phyloP scores from a whole-genome alignment of 805 yeast genomes.

The Candida coquimbonensis region DNA sequence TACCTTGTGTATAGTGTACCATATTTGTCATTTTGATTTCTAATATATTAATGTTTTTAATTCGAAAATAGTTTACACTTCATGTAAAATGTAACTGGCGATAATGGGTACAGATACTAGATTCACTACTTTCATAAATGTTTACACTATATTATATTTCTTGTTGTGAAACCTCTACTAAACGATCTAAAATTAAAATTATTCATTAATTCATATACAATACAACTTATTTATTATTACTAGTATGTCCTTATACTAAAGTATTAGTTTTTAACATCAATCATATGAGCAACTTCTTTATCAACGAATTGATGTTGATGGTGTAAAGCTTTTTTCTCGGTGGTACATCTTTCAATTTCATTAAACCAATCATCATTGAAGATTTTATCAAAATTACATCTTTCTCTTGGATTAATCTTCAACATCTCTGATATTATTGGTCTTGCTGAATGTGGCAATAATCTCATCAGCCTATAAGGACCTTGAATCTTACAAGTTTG shows the following conservation, averaged over 20 bases:
- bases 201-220: not conserved
- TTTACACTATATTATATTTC: too few species aligned
- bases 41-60: too few species aligned
- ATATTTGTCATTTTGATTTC: too few species aligned
- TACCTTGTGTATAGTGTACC: too few species aligned
- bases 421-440: conserved; percentile 66
- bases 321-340: conserved; percentile 36
- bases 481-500: conserved; percentile 44
- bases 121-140: too few species aligned
- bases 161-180: too few species aligned
- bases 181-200: too few species aligned
- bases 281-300: conserved; percentile 40
- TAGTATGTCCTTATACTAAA: too few species aligned
- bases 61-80: too few species aligned
- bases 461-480: conserved; percentile 73
- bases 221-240: not conserved
- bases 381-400: conserved; percentile 65
- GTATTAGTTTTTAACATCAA: conserved; percentile 28
- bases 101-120: too few species aligned
- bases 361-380: conserved; percentile 65
- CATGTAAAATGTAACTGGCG: too few species aligned
- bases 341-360: conserved; percentile 42
- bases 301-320: conserved; percentile 44
- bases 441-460: conserved; percentile 77
- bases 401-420: conserved; percentile 47